phyloP scores from a whole-genome alignment of 2,329 filamentous ascomycete species.

The Chrysoporthe cubensis region DNA sequence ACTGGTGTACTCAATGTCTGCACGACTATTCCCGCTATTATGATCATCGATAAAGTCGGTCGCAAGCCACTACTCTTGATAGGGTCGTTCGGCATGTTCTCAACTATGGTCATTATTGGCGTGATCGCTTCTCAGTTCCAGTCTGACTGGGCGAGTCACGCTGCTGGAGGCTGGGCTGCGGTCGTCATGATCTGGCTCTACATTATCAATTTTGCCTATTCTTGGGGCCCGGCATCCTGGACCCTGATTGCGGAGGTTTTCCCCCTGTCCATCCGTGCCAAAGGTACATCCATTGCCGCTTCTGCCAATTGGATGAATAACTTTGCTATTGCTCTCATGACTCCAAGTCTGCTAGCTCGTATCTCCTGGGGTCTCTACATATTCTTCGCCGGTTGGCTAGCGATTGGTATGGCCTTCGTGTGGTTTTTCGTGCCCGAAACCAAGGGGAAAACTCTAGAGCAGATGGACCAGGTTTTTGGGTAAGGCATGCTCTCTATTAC shows the following conservation, averaged over 20 bases:
- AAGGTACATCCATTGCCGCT: slow-evolving; percentile 41
- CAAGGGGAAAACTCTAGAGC: slow-evolving; percentile 50
- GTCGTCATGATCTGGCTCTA: slow-evolving; percentile 26
- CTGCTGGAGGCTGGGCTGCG: slow-evolving; percentile 11
- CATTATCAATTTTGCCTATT: slow-evolving; percentile 18
- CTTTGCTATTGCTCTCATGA: slow-evolving; percentile 42
- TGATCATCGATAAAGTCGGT: not conserved
- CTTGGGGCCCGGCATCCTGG: slow-evolving; percentile 11
- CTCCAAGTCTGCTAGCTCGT: slow-evolving; percentile 17
- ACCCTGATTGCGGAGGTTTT: slow-evolving; percentile 37
- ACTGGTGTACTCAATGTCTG: slow-evolving; percentile 57
- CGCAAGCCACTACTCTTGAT: slow-evolving; percentile 27
- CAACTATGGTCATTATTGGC: slow-evolving; percentile 33
- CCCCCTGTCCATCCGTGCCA: slow-evolving; percentile 41
- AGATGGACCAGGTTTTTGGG: slow-evolving; percentile 60
- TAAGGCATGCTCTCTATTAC: slow-evolving; percentile 33
- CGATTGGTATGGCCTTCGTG: slow-evolving; percentile 57
- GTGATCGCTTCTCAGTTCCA: slow-evolving; percentile 32
- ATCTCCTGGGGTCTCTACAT: slow-evolving; percentile 61
- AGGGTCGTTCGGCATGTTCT: slow-evolving; percentile 27
- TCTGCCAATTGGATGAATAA: slow-evolving; percentile 44
- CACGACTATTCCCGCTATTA: slow-evolving; percentile 35
- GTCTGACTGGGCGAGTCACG: slow-evolving; percentile 6
- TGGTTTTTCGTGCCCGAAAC: slow-evolving; percentile 63
- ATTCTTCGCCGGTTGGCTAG: slow-evolving; percentile 59